Conservation (phyloP, 108 stramenopile genomes). For the Skeletonema potamos region DNA sequence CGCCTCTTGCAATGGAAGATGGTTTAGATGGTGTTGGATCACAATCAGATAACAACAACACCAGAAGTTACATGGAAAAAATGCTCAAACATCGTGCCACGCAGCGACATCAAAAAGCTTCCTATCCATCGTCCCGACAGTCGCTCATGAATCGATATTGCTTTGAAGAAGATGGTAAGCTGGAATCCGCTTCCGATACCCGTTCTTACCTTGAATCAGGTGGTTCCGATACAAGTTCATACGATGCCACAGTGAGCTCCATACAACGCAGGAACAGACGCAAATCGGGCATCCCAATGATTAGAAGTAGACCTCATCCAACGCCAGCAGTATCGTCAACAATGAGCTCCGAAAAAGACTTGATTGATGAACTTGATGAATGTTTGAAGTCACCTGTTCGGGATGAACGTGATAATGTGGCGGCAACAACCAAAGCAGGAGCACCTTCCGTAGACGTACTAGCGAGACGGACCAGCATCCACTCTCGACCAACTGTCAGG, state of each 20-base stretch:
- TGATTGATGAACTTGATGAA: neutral
- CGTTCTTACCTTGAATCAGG: neutral
- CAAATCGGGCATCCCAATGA: neutral
- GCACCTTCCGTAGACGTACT: neutral
- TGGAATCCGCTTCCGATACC: neutral
- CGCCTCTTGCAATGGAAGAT: conserved; percentile 16
- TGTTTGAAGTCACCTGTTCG: neutral
- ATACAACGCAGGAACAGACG: neutral
- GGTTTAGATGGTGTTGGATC: neutral
- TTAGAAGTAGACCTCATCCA: neutral
- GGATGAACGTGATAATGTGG: neutral
- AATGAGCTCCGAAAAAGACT: neutral
- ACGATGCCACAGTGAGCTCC: neutral
- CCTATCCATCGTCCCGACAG: neutral
- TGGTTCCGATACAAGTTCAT: neutral
- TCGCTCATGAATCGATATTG: neutral
- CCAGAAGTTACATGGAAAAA: neutral
- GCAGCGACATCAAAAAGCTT: neutral
- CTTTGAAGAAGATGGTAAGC: neutral
- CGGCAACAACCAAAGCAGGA: neutral
- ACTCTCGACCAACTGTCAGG: conserved; percentile 2
- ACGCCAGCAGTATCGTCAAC: neutral
- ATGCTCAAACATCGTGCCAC: conserved; percentile 1
- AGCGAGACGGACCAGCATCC: neutral
- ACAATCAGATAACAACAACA: neutral